Base-by-base conservation (phyloP, 768 basidiomycete genomes). In the Leccinum sublutescens region DNA sequence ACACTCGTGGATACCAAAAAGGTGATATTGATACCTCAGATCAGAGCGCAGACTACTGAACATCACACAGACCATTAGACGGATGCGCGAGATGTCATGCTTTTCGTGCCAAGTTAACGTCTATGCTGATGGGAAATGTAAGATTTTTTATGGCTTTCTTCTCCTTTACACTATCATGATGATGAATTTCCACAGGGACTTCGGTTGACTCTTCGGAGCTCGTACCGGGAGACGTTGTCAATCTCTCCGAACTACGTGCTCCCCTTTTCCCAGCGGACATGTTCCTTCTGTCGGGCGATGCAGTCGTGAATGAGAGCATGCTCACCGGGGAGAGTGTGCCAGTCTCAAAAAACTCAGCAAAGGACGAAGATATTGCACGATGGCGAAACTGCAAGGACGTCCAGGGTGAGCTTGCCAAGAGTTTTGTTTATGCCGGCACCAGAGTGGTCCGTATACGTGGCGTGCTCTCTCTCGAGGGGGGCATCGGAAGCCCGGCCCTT, bases 221-320 rank as follows among this genome's bases (percentile, higher is more conserved):
- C 47, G 91, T 97, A 6, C 90, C 95, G 0, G 97, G 97, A 34
- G 97, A 99, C 70, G 80, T 98, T 59, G 78, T 98, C 62, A 92
- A 97, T 72, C 78, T 98, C n/a, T 87, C 92, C 10, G 84, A 86
- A 33, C 82, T 91, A 1, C 82, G 84, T 25, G 80, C 95, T 8
- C 76, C 82, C 9, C 74, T 87, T 33, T 80, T 99, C 63, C 97
- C 97, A 3, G 91, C 93, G 14, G 97, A 99, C 71, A 80, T 96
- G 62, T 84, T 98, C 63, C 81, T 99, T 8, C 85, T 99, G 29
- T 92, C 93, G 2, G 97, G 97, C 1, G 97, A 99, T 72, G 94
- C 95, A 2, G 96, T 99, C 58, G 89, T 98, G 53, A 98, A 98
- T 71, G 97, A 99, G 76, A 96, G 94, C 62, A 98, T 99, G 97